phyloP scores from a whole-genome alignment of 148 eudicot species.

The Fagopyrum tataricum region DNA sequence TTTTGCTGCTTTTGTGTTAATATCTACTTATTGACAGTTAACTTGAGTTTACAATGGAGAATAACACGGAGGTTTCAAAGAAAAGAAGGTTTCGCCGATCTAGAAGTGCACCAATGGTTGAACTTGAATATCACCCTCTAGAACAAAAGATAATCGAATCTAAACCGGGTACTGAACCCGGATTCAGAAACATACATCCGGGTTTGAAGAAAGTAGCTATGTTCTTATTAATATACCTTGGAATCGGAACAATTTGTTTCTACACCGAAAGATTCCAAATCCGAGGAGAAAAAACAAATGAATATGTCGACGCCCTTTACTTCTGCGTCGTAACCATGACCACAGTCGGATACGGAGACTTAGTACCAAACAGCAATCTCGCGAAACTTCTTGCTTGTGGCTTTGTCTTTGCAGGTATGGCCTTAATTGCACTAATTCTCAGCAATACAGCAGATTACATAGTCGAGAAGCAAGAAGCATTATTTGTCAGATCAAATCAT shows the following conservation, averaged over 20 bases:
- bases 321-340: conserved; percentile 92
- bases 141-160: conserved; percentile 19
- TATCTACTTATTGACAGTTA: not conserved
- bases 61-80: not conserved
- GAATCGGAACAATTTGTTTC: conserved; percentile 52
- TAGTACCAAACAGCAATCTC: conserved; percentile 42
- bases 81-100: conserved; percentile 16
- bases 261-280: conserved; percentile 47
- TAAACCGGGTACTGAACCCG: conserved; percentile 25
- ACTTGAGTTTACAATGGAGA: not conserved
- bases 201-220: conserved; percentile 41
- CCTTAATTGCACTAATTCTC: conserved; percentile 50
- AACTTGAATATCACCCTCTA: not conserved
- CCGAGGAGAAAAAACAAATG: conserved; percentile 52
- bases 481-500: conserved; percentile 45
- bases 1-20: not conserved
- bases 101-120: conserved; percentile 14
- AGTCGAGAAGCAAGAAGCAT: conserved; percentile 74
- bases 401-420: conserved; percentile 76
- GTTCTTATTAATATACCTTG: conserved; percentile 40
- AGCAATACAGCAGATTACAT: conserved; percentile 75
- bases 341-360: conserved; percentile 91
- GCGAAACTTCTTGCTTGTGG: conserved; percentile 80
- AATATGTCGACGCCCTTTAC: conserved; percentile 71
- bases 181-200: conserved; percentile 39